Percentiles rank a stretch among this genome's conserved stretches.
phyloP scores from a whole-genome alignment of 495 filamentous ascomycete species.

The Penicillium daleae region DNA sequence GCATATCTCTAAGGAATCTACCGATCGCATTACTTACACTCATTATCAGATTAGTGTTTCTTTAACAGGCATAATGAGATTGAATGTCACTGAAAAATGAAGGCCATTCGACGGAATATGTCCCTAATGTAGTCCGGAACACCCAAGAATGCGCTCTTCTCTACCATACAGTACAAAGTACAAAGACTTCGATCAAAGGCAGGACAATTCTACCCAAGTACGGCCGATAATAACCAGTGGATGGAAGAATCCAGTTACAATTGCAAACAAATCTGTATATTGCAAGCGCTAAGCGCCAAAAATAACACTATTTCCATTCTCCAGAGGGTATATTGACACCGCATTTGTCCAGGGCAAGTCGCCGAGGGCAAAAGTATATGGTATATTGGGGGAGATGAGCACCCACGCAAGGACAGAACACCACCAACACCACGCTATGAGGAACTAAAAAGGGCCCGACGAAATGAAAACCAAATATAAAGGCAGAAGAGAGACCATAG shows the following conservation, averaged over 20 bases:
- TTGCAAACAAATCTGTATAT: neutral
- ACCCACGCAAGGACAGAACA: slow-evolving; percentile 19
- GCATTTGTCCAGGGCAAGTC: slow-evolving; percentile 8
- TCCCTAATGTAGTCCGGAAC: too few relatives aligned
- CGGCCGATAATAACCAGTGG: neutral
- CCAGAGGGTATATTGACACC: slow-evolving; percentile 29
- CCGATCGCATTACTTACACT: neutral
- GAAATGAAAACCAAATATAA: slow-evolving; percentile 1
- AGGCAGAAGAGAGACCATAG: neutral
- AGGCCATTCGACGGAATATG: too few relatives aligned
- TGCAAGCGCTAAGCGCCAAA: neutral
- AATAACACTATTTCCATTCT: slow-evolving; percentile 19
- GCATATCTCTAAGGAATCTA: too few relatives aligned
- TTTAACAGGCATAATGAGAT: too few relatives aligned
- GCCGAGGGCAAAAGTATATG: slow-evolving; percentile 3
- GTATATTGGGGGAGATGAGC: slow-evolving; percentile 9
- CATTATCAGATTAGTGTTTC: too few relatives aligned
- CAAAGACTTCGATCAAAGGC: neutral
- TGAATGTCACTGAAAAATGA: too few relatives aligned
- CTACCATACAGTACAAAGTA: neutral
- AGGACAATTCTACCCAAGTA: too few relatives aligned
- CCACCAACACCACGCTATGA: slow-evolving; percentile 38
- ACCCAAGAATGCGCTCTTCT: too few relatives aligned
- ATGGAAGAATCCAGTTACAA: neutral
- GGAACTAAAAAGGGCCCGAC: slow-evolving; percentile 12